Base-by-base conservation (phyloP, 2,329 filamentous ascomycete genomes). In the Aspergillus tanneri region DNA sequence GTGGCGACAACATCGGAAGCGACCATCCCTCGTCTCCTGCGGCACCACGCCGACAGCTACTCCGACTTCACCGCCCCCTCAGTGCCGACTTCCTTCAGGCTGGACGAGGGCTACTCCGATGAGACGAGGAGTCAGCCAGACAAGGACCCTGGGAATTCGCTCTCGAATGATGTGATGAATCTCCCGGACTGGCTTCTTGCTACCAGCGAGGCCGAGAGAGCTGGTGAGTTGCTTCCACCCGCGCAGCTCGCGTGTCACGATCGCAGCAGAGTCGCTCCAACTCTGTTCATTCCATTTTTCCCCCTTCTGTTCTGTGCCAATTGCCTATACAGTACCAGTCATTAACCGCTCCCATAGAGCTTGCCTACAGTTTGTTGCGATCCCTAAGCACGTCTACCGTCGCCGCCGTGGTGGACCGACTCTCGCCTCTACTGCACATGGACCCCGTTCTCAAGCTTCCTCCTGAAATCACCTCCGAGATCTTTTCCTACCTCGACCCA, bases 41-140 rank as follows among this genome's bases (percentile, higher is more conserved):
- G 50, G 45, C 50, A 63, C 46, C 65, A 64, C 45, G 50, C 58
- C 43, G 57, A 54, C 22, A 60, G 56, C 43, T 61, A 64, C 39
- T 47, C 65, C 38, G 59, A 58, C 12, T 64, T 65, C 53, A 46
- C 63, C 24, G 47, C 59, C 40, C 56, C 64, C 25, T 62, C 66
- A 25, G 52, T 66, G 28, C 60, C 65, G n/a, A 57, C 64, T 14
- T 60, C 80, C 24, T 77, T 80, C 56, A 76, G 84, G 67, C 80
- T 90, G 49, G 89, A 95, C 72, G 90, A 95, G 72, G 90, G 90
- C 61, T 95, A 93, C 68, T 91, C 88, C 5, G 88, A 93, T 66
- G 88, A 91, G 40, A 81, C 78, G 2, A 70, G 75, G 52, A 82
- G 70, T 49, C 71, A 71, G 53, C 58, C 67, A 41, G 72, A 73